Evolutionary conservation across 2,329 filamentous ascomycete species (phyloP).

Genomic region (Ceratocystis alfenasii): DNA sequence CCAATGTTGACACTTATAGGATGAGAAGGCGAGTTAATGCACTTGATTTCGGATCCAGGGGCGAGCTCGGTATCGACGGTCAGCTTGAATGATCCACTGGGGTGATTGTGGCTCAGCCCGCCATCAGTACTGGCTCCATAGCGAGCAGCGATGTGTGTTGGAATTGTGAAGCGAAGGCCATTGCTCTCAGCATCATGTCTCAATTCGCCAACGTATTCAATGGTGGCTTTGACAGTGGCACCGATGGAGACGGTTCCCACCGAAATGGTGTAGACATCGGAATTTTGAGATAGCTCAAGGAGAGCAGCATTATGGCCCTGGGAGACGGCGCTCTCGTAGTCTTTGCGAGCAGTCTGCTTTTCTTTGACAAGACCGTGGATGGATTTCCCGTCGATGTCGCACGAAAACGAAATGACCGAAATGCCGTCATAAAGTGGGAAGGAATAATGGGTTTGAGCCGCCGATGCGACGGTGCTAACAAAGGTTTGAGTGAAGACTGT

Average conservation of each 20-base stretch:
- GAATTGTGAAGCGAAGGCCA: conserved; percentile 57
- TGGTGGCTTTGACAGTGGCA: conserved; percentile 45
- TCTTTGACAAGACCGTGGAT: conserved; percentile 57
- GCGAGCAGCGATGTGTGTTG: conserved; percentile 53
- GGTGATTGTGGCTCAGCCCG: conserved; percentile 6
- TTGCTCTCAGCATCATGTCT: conserved; percentile 60
- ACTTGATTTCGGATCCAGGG: conserved; percentile 43
- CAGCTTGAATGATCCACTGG: conserved; percentile 23
- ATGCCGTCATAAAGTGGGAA: conserved; percentile 65
- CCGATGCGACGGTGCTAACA: conserved; percentile 38
- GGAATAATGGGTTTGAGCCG: conserved; percentile 45
- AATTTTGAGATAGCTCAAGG: conserved; percentile 47
- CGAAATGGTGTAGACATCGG: conserved; percentile 57
- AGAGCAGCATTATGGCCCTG: conserved; percentile 52
- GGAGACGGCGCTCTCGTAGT: conserved; percentile 47
- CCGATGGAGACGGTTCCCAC: conserved; percentile 55
- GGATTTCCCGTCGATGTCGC: conserved; percentile 47
- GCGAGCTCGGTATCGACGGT: conserved; percentile 37
- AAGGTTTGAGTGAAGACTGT: conserved; percentile 41
- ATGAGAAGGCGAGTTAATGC: conserved; percentile 55
- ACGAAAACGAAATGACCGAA: conserved; percentile 55
- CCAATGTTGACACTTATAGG: conserved; percentile 55
- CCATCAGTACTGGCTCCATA: conserved; percentile 38
- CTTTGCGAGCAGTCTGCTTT: conserved; percentile 46
- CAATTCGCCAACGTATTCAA: conserved; percentile 57